Evolutionary conservation across 257 asterid species (phyloP).

Genomic region (Nicotiana benthamiana): DNA sequence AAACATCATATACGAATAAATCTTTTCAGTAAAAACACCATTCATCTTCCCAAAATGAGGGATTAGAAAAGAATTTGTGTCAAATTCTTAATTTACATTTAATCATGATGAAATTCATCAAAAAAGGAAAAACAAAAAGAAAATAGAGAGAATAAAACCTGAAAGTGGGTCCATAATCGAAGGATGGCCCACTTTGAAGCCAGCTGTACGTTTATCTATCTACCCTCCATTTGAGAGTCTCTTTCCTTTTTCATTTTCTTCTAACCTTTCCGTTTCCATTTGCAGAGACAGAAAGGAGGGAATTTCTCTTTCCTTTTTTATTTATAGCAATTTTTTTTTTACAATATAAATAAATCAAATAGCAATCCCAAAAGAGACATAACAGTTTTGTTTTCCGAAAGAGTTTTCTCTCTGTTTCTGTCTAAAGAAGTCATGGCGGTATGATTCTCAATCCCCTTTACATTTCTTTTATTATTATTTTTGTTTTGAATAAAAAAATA

Average conservation of each 20-base stretch:
- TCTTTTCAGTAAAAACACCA: too few species aligned
- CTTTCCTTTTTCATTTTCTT: background rate
- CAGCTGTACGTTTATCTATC: background rate
- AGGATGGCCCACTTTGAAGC: background rate
- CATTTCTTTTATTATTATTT: background rate
- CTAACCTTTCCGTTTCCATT: constrained; percentile 1
- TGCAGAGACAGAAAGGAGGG: background rate
- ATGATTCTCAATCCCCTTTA: background rate
- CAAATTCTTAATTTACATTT: too few species aligned
- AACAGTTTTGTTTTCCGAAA: background rate
- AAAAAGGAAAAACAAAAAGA: background rate
- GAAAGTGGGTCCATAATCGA: background rate
- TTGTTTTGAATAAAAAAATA: background rate
- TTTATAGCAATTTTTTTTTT: background rate
- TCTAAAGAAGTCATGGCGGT: constrained; percentile 1
- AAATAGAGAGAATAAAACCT: background rate
- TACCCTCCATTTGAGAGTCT: background rate
- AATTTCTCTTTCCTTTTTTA: constrained; percentile 1
- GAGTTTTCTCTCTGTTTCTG: background rate
- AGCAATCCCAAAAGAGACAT: background rate
- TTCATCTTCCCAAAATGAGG: too few species aligned
- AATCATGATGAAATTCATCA: background rate
- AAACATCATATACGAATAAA: too few species aligned
- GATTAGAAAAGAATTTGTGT: too few species aligned
- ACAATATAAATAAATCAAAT: background rate